Conservation (phyloP, 2,329 filamentous ascomycete genomes). For the Ophiostoma novo-ulmi region DNA sequence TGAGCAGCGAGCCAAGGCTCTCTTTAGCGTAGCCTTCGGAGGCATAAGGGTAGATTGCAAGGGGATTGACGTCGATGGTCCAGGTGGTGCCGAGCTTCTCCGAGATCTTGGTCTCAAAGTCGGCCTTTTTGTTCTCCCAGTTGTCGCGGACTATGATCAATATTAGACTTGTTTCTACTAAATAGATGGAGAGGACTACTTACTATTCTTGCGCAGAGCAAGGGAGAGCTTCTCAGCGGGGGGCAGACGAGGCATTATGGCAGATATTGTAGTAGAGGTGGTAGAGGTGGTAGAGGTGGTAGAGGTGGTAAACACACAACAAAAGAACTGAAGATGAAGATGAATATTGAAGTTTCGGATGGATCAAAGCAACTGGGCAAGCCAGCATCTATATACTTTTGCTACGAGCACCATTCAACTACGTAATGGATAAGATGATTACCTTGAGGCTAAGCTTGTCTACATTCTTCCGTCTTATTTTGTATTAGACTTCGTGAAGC, state of each 20-base stretch:
- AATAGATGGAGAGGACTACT: constrained; percentile 23
- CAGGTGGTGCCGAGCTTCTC: constrained; percentile 44
- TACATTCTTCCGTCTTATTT: neutral
- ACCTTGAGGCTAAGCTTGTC: neutral
- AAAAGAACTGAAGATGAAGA: neutral
- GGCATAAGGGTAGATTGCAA: constrained; percentile 44
- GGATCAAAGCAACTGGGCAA: neutral
- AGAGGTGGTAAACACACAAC: neutral
- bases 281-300: neutral
- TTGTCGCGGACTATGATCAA: constrained; percentile 45
- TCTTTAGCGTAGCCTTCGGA: constrained; percentile 40
- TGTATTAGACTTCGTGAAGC: neutral
- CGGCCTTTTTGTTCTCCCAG: constrained; percentile 45
- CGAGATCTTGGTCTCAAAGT: neutral
- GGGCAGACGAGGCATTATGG: constrained; percentile 34
- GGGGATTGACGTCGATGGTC: constrained; percentile 47
- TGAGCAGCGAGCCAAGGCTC: constrained; percentile 43
- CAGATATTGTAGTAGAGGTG: neutral
- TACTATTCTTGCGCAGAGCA: constrained; percentile 49
- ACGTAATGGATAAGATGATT: neutral
- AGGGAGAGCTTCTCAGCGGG: constrained; percentile 49
- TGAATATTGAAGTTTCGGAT: too few relatives aligned
- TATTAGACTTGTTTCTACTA: neutral
- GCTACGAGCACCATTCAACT: neutral
- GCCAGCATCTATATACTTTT: neutral